phyloP scores from a whole-genome alignment of 2,329 filamentous ascomycete species.

The Fusarium sp. region DNA sequence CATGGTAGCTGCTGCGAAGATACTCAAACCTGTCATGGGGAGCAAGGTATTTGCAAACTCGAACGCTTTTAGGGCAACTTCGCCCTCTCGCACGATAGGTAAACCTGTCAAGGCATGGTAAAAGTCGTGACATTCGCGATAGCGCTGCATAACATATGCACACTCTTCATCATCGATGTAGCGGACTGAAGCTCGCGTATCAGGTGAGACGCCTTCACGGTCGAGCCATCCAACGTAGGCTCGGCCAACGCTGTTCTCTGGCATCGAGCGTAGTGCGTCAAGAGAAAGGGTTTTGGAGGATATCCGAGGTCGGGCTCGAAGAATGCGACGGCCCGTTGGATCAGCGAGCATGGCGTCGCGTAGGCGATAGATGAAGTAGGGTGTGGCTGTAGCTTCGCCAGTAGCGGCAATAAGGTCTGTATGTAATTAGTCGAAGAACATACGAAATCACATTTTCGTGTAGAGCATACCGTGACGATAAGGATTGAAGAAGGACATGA shows the following conservation, averaged over 20 bases:
- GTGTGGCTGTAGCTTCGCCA: slow-evolving; percentile 94
- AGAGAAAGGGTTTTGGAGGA: slow-evolving; percentile 78
- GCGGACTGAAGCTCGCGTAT: slow-evolving; percentile 82
- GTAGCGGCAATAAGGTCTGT: slow-evolving; percentile 91
- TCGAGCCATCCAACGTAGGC: slow-evolving; percentile 94
- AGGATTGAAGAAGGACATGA: slow-evolving; percentile 76
- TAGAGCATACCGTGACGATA: slow-evolving; percentile 74
- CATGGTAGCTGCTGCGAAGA: slow-evolving; percentile 86
- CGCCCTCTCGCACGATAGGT: slow-evolving; percentile 92
- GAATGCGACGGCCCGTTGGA: slow-evolving; percentile 87
- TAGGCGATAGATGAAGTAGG: slow-evolving; percentile 93
- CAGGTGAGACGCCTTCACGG: slow-evolving; percentile 90
- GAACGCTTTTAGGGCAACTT: slow-evolving; percentile 97
- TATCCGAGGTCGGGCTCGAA: slow-evolving; percentile 89
- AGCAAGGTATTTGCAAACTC: slow-evolving; percentile 95
- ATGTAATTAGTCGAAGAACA: not conserved
- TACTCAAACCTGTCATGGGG: slow-evolving; percentile 92
- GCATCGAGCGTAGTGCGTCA: slow-evolving; percentile 75
- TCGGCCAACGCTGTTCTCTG: slow-evolving; percentile 78
- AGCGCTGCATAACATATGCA: slow-evolving; percentile 98
- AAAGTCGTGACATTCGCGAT: slow-evolving; percentile 97
- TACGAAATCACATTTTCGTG: too few relatives aligned
- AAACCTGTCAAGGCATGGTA: slow-evolving; percentile 94
- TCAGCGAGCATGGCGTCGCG: slow-evolving; percentile 89
- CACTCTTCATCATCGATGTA: slow-evolving; percentile 97